Evolutionary conservation across 345 rosid genomes (phyloP).

Genomic region (Brassica napus): DNA sequence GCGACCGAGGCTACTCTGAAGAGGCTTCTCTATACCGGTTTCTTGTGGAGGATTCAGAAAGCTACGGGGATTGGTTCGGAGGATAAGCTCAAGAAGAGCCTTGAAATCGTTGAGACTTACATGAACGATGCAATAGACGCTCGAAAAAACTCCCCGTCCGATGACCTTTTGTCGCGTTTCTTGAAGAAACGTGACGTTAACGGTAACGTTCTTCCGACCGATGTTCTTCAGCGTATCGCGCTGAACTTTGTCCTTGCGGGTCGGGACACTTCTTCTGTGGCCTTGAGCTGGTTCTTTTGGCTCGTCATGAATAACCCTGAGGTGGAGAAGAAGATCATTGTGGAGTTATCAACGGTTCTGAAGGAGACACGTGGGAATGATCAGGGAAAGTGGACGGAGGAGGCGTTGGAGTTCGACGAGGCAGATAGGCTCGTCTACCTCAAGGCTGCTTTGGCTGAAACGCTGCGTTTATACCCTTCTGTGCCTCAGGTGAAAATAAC

Average conservation of each 20-base stretch:
- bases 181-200: constrained; percentile 69
- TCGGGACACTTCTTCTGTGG: constrained; percentile 88
- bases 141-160: constrained; percentile 68
- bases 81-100: constrained; percentile 52
- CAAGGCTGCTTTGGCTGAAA: constrained; percentile 84
- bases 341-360: constrained; percentile 62
- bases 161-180: constrained; percentile 76
- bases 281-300: constrained; percentile 96
- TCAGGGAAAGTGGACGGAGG: constrained; percentile 58
- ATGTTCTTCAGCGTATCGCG: constrained; percentile 81
- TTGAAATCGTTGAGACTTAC: constrained; percentile 60
- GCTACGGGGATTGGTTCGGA: constrained; percentile 60
- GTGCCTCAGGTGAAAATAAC: constrained; percentile 54
- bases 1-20: constrained; percentile 92
- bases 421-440: constrained; percentile 71
- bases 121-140: constrained; percentile 71
- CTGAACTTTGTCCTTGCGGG: constrained; percentile 90
- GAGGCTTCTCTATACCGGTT: constrained; percentile 69
- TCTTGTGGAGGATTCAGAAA: constrained; percentile 68
- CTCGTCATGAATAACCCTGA: constrained; percentile 69
- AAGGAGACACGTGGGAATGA: constrained; percentile 64
- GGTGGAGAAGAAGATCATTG: constrained; percentile 61
- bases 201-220: constrained; percentile 57
- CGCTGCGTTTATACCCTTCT: constrained; percentile 85
- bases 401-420: constrained; percentile 75